Percentiles rank a stretch among this genome's conserved stretches.
Evolutionary conservation across 371 early-diverging fungal genomes (phyloP).

Genomic region (Apophysomyces trapeziformis): DNA sequence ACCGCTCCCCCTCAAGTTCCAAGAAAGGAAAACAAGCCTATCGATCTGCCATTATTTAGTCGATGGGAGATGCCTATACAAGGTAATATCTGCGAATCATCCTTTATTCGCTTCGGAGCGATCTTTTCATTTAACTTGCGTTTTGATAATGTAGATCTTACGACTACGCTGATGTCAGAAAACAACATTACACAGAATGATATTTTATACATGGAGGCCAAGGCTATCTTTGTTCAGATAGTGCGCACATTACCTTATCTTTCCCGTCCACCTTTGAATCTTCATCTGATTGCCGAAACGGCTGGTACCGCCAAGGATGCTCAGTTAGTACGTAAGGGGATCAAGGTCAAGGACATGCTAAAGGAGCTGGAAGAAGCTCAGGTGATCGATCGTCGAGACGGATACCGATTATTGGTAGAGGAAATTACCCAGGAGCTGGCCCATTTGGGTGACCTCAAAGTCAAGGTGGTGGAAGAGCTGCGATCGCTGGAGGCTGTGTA

Average conservation of each 20-base stretch:
- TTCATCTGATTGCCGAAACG: conserved; percentile 78
- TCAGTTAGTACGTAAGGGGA: conserved; percentile 84
- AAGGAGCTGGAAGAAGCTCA: conserved; percentile 76
- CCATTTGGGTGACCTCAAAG: conserved; percentile 85
- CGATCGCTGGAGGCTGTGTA: conserved; percentile 77
- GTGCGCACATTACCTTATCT: conserved; percentile 77
- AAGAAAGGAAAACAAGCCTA: conserved; percentile 79
- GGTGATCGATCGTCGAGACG: conserved; percentile 70
- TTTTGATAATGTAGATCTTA: conserved; percentile 35
- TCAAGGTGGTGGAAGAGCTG: conserved; percentile 81
- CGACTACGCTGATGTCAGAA: conserved; percentile 66
- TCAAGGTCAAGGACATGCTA: conserved; percentile 91
- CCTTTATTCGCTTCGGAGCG: too few species aligned
- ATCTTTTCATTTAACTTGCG: too few species aligned
- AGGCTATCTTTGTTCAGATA: conserved; percentile 88
- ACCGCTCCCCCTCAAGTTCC: conserved; percentile 78
- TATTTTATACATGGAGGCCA: conserved; percentile 92
- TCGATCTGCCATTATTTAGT: conserved; percentile 81
- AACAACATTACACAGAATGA: conserved; percentile 86
- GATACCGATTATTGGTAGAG: conserved; percentile 77
- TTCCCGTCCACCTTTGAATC: conserved; percentile 52
- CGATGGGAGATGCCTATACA: conserved; percentile 90
- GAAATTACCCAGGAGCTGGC: conserved; percentile 84
- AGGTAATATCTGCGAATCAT: conserved; percentile 28
- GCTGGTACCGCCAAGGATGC: conserved; percentile 86